These are phyloP conservation scores for Zymoseptoria pseudotritici DNA, from an alignment of 2,329 filamentous ascomycete species.

Conservation along the genomic window DNA sequence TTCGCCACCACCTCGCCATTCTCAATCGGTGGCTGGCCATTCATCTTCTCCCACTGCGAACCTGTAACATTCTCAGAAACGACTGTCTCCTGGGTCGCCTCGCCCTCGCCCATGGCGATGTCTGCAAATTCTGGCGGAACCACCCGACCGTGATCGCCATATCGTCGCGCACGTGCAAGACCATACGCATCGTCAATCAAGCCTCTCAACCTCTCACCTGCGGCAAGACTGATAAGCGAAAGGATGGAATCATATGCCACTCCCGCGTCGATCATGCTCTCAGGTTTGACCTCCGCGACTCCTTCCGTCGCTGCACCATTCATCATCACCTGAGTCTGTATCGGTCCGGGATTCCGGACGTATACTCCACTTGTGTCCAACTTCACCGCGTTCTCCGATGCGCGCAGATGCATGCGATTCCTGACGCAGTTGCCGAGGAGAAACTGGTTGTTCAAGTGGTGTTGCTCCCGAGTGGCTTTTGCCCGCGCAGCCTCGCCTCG, in stretches of 20 bases:
- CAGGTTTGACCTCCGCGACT: slow-evolving; percentile 18
- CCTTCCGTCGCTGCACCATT: slow-evolving; percentile 24
- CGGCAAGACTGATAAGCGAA: slow-evolving; percentile 71
- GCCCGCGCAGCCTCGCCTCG: slow-evolving; percentile 59
- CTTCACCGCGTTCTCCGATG: slow-evolving; percentile 51
- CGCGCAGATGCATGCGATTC: slow-evolving; percentile 49
- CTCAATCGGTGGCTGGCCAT: slow-evolving; percentile 5
- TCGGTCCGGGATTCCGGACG: slow-evolving; percentile 21
- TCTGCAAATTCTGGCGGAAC: slow-evolving; percentile 70
- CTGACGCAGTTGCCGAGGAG: slow-evolving; percentile 55
- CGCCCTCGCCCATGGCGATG: slow-evolving; percentile 52
- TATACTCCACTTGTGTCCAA: slow-evolving; percentile 52
- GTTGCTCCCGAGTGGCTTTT: slow-evolving; percentile 53
- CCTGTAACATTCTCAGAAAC: slow-evolving; percentile 31
- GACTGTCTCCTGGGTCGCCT: slow-evolving; percentile 27
- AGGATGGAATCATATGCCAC: slow-evolving; percentile 74
- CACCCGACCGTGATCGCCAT: slow-evolving; percentile 70
- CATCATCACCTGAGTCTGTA: slow-evolving; percentile 20
- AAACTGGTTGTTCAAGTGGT: slow-evolving; percentile 68
- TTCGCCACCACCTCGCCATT: slow-evolving; percentile 18
- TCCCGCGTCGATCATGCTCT: slow-evolving; percentile 56
- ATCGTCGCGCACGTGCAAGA: slow-evolving; percentile 64
- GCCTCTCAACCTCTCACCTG: slow-evolving; percentile 68
- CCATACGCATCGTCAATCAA: slow-evolving; percentile 70
- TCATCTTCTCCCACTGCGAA: slow-evolving; percentile 26